Conservation (phyloP, 495 filamentous ascomycete species). For the Choiromyces venosus region DNA sequence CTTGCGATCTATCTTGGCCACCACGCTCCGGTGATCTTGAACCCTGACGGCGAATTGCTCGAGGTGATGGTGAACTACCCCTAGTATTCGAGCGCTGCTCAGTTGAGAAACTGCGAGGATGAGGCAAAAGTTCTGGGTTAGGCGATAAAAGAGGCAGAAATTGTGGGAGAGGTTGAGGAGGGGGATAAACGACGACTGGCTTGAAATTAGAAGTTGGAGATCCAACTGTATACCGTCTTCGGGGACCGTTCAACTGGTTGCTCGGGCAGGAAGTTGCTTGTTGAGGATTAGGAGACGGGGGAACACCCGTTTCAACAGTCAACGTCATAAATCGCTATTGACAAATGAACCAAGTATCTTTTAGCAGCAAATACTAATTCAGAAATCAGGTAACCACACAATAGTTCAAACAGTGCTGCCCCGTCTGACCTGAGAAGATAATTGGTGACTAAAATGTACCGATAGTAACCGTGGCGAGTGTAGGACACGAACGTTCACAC, state of each 20-base stretch:
- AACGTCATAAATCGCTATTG: constrained; percentile 39
- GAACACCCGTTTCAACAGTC: constrained; percentile 40
- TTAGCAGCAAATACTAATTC: constrained; percentile 4
- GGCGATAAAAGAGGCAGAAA: constrained; percentile 37
- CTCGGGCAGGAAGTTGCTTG: constrained; percentile 26
- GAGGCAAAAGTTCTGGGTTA: constrained; percentile 23
- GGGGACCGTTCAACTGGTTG: constrained; percentile 21
- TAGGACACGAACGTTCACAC: constrained; percentile 15
- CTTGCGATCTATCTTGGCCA: constrained; percentile 18
- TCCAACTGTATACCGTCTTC: constrained; percentile 37
- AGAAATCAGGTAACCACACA: neutral
- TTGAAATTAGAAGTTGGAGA: constrained; percentile 38
- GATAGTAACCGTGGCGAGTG: neutral
- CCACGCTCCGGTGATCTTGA: constrained; percentile 39
- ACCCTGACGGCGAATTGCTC: constrained; percentile 31
- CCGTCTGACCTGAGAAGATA: neutral
- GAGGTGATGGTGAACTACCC: constrained; percentile 33
- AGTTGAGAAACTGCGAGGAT: constrained; percentile 29
- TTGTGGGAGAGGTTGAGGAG: constrained; percentile 13
- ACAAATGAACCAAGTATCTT: constrained; percentile 3
- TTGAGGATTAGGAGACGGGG: constrained; percentile 37
- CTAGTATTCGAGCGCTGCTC: constrained; percentile 26
- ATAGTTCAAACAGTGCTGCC: neutral
- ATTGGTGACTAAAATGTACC: constrained; percentile 1
- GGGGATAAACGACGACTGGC: constrained; percentile 21